Base-by-base conservation (phyloP, 202 grass and related monocot species). In the Saccharum hybrid region DNA sequence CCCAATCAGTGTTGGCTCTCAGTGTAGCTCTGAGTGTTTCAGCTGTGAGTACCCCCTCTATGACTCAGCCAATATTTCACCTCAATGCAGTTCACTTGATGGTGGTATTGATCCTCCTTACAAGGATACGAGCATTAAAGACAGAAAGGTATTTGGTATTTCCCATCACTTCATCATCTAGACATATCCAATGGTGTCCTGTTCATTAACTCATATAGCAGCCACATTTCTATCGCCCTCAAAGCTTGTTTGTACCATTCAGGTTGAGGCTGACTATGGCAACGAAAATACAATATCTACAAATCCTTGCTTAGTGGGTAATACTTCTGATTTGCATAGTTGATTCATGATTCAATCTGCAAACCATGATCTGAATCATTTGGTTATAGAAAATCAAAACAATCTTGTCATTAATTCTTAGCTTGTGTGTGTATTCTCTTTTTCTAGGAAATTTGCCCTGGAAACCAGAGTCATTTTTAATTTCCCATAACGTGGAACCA, bases 261-360 rank as follows among this genome's bases (percentile, higher is more conserved):
- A 98, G 95, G 92, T 91, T 66, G 92, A 95, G 75, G 83, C 71
- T 31, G 84, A 84, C n/a, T 80, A 84, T 66, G 33, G 76, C 81
- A 84, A 77, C 49, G 61, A 78, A 84, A 84, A 46, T 64, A 59
- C 34, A 66, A 79, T 67, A 63, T 75, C 72, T 72, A 46, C 61
- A 39, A 69, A 56, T 71, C 63, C 82, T 81, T 84, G 31, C 51
- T 42, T 72, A 91, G 80, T 76, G 18, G 85, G 90, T 98, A 86
- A 94, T 86, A 61, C 71, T 54, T 86, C 64, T 67, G 64, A 36
- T 74, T 71, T 68, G n/a, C 46, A 76, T 60, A 59, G 8, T 76
- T 81, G 57, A 75, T 89, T 40, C 64, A 49, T 54, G 31, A 65
- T 89, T 40, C 8, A 19, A 60, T 79, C 8, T 71, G 45, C 61